Evolutionary conservation across 106 monocot genomes (phyloP).

Genomic region (Amphibolis antarctica): DNA sequence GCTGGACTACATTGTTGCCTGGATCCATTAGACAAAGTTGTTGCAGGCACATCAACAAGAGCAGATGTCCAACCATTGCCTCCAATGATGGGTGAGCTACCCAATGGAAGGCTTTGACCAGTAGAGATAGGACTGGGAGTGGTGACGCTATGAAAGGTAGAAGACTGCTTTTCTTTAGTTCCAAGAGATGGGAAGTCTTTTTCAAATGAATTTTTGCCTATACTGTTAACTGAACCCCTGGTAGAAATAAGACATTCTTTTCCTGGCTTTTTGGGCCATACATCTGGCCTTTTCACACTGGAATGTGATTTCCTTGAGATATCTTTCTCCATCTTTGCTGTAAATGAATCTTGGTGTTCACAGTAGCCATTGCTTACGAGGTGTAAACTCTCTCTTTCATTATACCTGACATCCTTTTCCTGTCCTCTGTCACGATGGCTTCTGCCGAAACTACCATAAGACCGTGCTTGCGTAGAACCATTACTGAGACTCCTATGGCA

Average conservation of each 20-base stretch:
- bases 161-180: constrained; percentile 37
- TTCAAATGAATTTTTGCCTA: constrained; percentile 45
- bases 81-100: constrained; percentile 28
- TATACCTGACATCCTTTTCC: constrained; percentile 36
- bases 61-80: constrained; percentile 55
- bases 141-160: constrained; percentile 26
- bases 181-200: constrained; percentile 76
- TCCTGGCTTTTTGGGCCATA: constrained; percentile 24
- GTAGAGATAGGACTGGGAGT: constrained; percentile 38
- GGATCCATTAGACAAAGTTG: constrained; percentile 15
- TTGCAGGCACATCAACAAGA: constrained; percentile 46
- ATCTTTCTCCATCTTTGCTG: constrained; percentile 26
- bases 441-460: constrained; percentile 15
- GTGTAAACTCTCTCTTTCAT: constrained; percentile 37
- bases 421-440: constrained; percentile 23
- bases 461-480: not conserved
- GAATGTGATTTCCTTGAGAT: constrained; percentile 33
- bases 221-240: constrained; percentile 5
- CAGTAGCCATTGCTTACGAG: constrained; percentile 26
- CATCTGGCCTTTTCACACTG: constrained; percentile 21
- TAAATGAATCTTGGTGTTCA: constrained; percentile 22
- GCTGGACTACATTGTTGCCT: constrained; percentile 12
- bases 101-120: constrained; percentile 29
- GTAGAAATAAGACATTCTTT: constrained; percentile 23
- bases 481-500: not conserved